A percentile compares a stretch with the other conserved stretches of the same genome.
Conservation (phyloP, 2,329 filamentous ascomycete species). For the Aspergillus novofumigatus region DNA sequence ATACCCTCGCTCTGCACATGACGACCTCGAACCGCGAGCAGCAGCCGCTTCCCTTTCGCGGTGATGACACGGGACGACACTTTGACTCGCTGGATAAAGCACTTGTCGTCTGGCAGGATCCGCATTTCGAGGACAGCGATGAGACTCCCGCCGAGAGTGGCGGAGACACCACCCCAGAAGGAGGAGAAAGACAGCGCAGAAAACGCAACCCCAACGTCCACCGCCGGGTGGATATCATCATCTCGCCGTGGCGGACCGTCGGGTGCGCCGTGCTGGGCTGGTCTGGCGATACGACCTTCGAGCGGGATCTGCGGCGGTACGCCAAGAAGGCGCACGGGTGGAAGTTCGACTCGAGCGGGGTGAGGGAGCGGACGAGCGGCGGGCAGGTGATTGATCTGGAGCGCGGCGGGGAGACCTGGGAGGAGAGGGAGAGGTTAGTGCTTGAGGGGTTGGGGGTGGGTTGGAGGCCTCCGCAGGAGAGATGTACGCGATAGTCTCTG, state of each 20-base stretch:
- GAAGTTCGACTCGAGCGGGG: conserved; percentile 90
- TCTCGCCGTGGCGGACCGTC: conserved; percentile 81
- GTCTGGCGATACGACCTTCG: conserved; percentile 84
- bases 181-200: conserved; percentile 11
- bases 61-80: conserved; percentile 41
- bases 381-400: conserved; percentile 66
- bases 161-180: conserved; percentile 4
- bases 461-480: conserved; percentile 62
- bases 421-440: conserved; percentile 73
- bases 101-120: conserved; percentile 85
- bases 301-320: conserved; percentile 78
- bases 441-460: conserved; percentile 71
- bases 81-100: conserved; percentile 92
- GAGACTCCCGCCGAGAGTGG: conserved; percentile 10
- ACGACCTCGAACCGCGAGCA: conserved; percentile 71
- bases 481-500: conserved; percentile 57
- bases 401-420: conserved; percentile 50
- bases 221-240: conserved; percentile 85
- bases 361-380: conserved; percentile 64
- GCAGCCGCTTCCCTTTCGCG: conserved; percentile 53
- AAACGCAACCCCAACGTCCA: conserved; percentile 67
- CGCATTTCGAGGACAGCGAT: conserved; percentile 43
- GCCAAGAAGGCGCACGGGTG: conserved; percentile 66
- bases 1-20: conserved; percentile 69
- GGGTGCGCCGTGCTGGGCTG: conserved; percentile 87